Conservation (phyloP, 2,329 filamentous ascomycete species). For the Botrytis aclada region DNA sequence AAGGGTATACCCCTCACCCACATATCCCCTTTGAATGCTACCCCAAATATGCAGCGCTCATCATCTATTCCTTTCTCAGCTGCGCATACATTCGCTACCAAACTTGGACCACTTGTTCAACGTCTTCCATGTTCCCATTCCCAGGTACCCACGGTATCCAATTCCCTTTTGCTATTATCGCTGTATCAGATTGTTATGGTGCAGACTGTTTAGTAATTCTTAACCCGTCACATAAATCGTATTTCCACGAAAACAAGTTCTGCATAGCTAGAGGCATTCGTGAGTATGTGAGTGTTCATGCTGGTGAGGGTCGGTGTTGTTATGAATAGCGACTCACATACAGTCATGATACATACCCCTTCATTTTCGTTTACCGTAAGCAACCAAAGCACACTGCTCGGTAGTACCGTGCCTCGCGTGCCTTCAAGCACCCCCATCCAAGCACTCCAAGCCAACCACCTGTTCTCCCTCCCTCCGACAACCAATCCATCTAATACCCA, state of each 20-base stretch:
- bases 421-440: neutral
- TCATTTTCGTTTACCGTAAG: neutral
- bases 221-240: too few relatives aligned
- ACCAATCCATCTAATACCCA: neutral
- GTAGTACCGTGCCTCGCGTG: neutral
- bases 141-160: neutral
- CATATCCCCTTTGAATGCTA: neutral
- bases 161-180: neutral
- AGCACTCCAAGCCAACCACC: neutral
- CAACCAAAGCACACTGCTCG: neutral
- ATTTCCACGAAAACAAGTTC: neutral
- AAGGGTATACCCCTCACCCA: neutral
- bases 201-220: neutral
- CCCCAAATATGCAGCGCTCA: neutral
- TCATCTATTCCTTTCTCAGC: neutral
- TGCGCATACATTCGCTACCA: constrained; percentile 7
- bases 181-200: neutral
- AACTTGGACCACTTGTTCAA: neutral
- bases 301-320: neutral
- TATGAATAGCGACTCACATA: too few relatives aligned
- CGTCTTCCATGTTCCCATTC: neutral
- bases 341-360: neutral
- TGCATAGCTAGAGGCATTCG: neutral
- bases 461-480: neutral
- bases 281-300: neutral